A percentile compares a stretch with the other conserved stretches of the same genome.
phyloP scores from a whole-genome alignment of 2,329 filamentous ascomycete species.

The Neoscytalidium dimidiatum region DNA sequence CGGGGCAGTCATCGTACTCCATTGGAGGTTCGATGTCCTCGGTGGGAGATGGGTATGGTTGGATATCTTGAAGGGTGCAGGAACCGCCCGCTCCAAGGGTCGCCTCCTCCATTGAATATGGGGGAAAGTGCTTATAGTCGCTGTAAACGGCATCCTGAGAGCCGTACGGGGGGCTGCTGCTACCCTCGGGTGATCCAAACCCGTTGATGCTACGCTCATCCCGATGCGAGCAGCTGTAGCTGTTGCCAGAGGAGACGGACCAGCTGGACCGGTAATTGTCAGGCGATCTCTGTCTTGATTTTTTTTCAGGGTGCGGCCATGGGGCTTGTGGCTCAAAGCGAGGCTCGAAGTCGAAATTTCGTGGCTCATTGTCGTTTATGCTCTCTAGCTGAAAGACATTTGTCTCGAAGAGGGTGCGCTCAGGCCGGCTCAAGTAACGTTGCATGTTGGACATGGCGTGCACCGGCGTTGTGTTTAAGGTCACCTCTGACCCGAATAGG shows the following conservation, averaged over 20 bases:
- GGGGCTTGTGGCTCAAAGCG: conserved; percentile 25
- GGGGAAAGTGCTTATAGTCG: conserved; percentile 5
- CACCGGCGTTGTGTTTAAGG: conserved; percentile 25
- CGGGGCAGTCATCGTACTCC: conserved; percentile 29
- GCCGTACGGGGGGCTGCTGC: conserved; percentile 1
- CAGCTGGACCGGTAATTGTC: conserved; percentile 30
- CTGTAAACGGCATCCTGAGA: conserved; percentile 1
- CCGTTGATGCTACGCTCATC: conserved; percentile 33
- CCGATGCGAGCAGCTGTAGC: conserved; percentile 27
- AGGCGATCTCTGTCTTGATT: conserved; percentile 29
- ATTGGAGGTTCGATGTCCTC: conserved; percentile 27
- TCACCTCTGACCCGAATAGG: conserved; percentile 24
- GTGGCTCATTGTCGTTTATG: conserved; percentile 22
- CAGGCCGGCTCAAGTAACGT: conserved; percentile 34
- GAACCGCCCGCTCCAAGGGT: conserved; percentile 21
- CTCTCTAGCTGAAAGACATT: conserved; percentile 33
- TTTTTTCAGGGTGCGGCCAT: conserved; percentile 27
- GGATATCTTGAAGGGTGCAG: conserved; percentile 34
- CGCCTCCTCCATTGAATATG: conserved; percentile 6
- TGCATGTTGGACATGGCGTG: conserved; percentile 33
- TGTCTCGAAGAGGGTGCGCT: conserved; percentile 29
- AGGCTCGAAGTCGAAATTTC: conserved; percentile 21
- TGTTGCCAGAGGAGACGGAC: conserved; percentile 33
- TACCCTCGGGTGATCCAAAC: conserved; percentile 2
- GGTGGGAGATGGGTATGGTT: conserved; percentile 30